Percentiles rank a stretch among this genome's conserved stretches.
Conservation (phyloP, 2,329 filamentous ascomycete genomes). For the Diaporthe vaccinii region DNA sequence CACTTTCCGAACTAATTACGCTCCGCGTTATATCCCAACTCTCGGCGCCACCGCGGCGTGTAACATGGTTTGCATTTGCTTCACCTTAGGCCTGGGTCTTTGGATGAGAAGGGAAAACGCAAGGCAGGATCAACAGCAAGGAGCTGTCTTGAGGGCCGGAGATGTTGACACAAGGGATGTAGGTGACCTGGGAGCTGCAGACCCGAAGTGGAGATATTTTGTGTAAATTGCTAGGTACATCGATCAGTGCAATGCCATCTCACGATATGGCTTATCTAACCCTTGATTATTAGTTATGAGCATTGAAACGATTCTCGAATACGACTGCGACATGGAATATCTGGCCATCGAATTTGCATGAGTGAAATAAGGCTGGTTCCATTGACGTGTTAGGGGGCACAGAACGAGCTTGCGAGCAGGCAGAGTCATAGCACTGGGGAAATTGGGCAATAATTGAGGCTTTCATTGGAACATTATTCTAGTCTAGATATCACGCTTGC, state of each 20-base stretch:
- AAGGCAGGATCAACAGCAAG: slow-evolving; percentile 54
- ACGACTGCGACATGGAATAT: background rate
- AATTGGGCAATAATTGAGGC: background rate
- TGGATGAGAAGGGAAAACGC: slow-evolving; percentile 62
- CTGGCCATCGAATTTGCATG: fast-evolving
- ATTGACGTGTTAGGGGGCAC: background rate
- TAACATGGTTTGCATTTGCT: slow-evolving; percentile 57
- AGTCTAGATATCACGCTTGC: background rate
- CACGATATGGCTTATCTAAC: too few relatives aligned
- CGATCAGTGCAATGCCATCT: background rate
- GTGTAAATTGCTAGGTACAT: background rate
- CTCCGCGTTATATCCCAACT: slow-evolving; percentile 62
- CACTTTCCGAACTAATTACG: slow-evolving; percentile 62
- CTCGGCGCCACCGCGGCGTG: slow-evolving; percentile 56
- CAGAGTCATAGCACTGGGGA: background rate
- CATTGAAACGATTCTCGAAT: fast-evolving
- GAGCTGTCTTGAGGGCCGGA: slow-evolving; percentile 50
- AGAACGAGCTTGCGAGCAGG: background rate
- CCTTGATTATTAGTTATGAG: too few relatives aligned
- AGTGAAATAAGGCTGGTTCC: background rate
- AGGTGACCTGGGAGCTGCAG: slow-evolving; percentile 52
- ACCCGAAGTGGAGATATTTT: slow-evolving; percentile 54
- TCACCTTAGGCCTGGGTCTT: slow-evolving; percentile 53
- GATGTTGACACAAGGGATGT: slow-evolving; percentile 57
- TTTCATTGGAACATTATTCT: background rate